Evolutionary conservation across 352 stramenopile species (phyloP), one percentile per base, ranked within the genome.

Genomic region (Pythium aquatile): DNA sequence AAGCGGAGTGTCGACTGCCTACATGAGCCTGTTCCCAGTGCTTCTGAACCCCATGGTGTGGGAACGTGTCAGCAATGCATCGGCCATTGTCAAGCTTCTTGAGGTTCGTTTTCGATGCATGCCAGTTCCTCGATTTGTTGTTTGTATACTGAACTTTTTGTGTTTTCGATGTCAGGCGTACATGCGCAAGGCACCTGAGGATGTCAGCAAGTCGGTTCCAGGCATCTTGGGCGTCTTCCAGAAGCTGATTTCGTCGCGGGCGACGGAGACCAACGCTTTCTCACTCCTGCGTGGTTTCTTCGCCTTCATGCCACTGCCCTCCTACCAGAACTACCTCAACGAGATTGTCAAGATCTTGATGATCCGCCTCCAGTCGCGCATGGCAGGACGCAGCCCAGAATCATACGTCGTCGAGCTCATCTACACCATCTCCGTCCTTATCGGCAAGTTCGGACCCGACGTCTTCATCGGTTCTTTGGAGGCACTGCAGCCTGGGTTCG

Each of bases 191-290:
- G 94, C 88, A n/a, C 85, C 93, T 13, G 72, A 70, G 14, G 88
- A 97, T 59, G 83, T 99, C 29, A 85, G 93, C 24, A 75, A 79
- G 42, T 89, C 87, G 0, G 83, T 89, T 16, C 72, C 81, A 42
- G 89, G 83, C 37, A 89, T 99, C 40, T 79, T 99, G 13, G 98
- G 97, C 40, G 91, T 99, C n/a, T 99, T 99, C 68, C 97, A 99
- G 75, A 99, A 99, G 63, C 79, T 99, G 11, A 87, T 99, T 62
- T 92, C 96, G 9, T 97, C 90, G 24, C 77, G 94, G 56, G 90
- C 91, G 14, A 98, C 91, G 1, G 97, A 99, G 76, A 70, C 79
- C 17, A 93, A 95, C 57, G 96, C 85, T 8, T 99, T 99, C 70
- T 93, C 93, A 53, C 66, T 99, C 8, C 84, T 99, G 10, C 82